phyloP scores from a whole-genome alignment of 2,329 filamentous ascomycete genomes.

The Westerdykella aurantiaca region DNA sequence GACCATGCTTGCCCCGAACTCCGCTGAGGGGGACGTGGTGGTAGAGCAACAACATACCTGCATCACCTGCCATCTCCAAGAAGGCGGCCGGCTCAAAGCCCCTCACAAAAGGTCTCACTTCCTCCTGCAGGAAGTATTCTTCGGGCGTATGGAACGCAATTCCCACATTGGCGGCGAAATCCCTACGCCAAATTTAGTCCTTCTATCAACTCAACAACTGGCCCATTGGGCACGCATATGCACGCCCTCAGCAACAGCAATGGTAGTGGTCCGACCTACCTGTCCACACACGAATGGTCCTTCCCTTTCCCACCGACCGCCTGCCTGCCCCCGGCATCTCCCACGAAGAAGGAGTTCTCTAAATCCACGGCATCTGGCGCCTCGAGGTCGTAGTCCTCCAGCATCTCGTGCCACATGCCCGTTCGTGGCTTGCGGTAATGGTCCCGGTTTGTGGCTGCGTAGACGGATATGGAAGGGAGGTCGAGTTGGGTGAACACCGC shows the following conservation, averaged over 20 bases:
- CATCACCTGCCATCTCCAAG: constrained; percentile 18
- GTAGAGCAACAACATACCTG: constrained; percentile 21
- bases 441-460: constrained; percentile 80
- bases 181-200: constrained; percentile 33
- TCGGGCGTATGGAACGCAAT: constrained; percentile 81
- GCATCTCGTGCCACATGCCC: constrained; percentile 78
- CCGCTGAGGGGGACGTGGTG: background rate
- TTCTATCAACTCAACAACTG: constrained; percentile 3
- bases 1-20: constrained; percentile 3
- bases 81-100: constrained; percentile 62
- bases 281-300: constrained; percentile 57
- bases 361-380: constrained; percentile 58
- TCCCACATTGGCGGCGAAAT: constrained; percentile 80
- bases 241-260: constrained; percentile 6
- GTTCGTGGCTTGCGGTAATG: constrained; percentile 77
- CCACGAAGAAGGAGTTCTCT: constrained; percentile 72
- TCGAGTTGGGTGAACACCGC: constrained; percentile 66
- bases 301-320: constrained; percentile 41
- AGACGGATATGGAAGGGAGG: constrained; percentile 65
- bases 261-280: constrained; percentile 35
- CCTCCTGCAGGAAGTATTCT: constrained; percentile 74
- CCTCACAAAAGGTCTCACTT: constrained; percentile 59
- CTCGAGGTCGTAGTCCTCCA: constrained; percentile 48
- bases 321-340: constrained; percentile 64
- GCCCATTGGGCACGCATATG: background rate